Evolutionary conservation across 768 basidiomycete genomes (phyloP).

Genomic region (Pleurotus ostreatus): DNA sequence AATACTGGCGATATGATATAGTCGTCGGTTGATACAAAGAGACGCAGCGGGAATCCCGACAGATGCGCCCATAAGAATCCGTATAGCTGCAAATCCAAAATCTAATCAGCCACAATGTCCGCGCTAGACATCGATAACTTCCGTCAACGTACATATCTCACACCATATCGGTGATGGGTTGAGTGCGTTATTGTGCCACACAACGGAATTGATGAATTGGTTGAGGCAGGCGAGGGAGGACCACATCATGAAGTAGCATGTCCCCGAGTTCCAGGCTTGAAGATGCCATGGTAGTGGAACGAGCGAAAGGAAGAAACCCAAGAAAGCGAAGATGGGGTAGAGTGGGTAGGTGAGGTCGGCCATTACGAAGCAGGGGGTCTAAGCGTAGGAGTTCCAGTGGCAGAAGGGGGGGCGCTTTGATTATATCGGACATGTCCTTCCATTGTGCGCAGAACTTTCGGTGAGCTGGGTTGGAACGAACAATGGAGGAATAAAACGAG

Average conservation of each 20-base stretch:
- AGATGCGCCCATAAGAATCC: neutral
- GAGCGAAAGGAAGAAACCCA: conserved; percentile 34
- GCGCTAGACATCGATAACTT: no score
- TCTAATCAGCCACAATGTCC: no score
- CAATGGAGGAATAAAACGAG: no score
- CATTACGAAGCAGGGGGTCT: no score
- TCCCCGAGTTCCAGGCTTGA: conserved; percentile 57
- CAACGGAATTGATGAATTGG: conserved; percentile 44
- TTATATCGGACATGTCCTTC: no score
- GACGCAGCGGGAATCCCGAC: conserved; percentile 34
- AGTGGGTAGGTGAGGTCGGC: conserved; percentile 19
- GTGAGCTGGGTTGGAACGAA: no score
- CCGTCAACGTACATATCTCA: conserved; percentile 41
- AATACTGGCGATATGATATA: no score
- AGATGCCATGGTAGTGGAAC: conserved; percentile 55
- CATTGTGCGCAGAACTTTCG: no score
- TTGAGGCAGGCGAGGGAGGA: conserved; percentile 41
- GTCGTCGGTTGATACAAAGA: conserved; percentile 44
- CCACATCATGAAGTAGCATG: conserved; percentile 58
- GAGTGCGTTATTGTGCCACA: conserved; percentile 50
- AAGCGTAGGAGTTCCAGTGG: no score
- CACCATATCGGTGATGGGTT: conserved; percentile 43
- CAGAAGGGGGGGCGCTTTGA: no score
- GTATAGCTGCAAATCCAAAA: neutral
- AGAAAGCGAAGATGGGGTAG: conserved; percentile 34